Base-by-base conservation (phyloP, 140 eudicot species). In the Anethum foeniculum region DNA sequence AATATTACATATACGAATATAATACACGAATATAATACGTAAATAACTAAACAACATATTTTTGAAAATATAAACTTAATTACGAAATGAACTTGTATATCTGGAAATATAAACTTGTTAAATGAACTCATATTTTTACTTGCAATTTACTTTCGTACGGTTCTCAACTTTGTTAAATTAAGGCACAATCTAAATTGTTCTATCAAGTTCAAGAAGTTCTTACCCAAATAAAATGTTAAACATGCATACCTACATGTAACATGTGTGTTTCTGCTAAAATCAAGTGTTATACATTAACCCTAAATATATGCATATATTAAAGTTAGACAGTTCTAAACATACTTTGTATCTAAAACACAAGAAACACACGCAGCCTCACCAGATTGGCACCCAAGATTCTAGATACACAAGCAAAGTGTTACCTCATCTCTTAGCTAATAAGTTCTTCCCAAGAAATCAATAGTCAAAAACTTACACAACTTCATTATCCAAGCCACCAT, bases 321-420 rank as follows among this genome's bases (percentile, higher is more conserved):
- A 46, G 62, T 75, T 5, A 41, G 64, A 75, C 43, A 47, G 39
- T 75, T 28, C 64, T 25, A 75, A 75, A 15, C 79, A 41, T 75
- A 13, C 51, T 75, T 44, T 72, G 79, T 5, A 12, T 54, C 74
- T 15, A 83, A 78, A 12, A 84, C 75, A 34, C 78, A 76, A 78
- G 84, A 89, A 81, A 87, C 85, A 71, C 64, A 27, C 52, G 79
- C 25, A 75, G 79, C 36, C 79, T 25, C 49, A 46, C 14, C 2
- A 5, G 62, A 25, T 75, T 25, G 41, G 14, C 39, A 14, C 16
- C 1, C 25, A 12, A 46, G 46, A 4, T 46, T 75, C 62, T 75
- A 47, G 79, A 48, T 0, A 47, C 52, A 75, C 41, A 47, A 46
- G 36, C 32, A 25, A 36, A 25, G 16, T 48, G 16, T 23, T 21